Conservation (phyloP, 768 basidiomycete genomes). For the Russula foetens region DNA sequence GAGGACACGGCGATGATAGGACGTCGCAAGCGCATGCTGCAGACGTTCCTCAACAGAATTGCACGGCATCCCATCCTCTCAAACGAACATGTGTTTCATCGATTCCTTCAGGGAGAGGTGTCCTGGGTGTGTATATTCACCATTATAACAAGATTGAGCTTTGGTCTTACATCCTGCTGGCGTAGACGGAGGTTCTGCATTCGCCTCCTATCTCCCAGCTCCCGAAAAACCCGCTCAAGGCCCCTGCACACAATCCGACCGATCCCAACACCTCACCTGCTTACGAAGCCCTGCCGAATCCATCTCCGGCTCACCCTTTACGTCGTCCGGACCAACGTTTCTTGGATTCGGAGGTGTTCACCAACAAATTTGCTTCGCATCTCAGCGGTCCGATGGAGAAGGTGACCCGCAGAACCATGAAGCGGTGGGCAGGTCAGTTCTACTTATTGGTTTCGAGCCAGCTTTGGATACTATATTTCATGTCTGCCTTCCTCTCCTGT, state of each 20-base stretch:
- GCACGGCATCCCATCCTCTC: slow-evolving; percentile 91
- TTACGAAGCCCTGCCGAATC: slow-evolving; percentile 82
- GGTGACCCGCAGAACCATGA: slow-evolving; percentile 84
- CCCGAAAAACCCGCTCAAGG: slow-evolving; percentile 93
- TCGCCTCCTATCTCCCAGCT: slow-evolving; percentile 86
- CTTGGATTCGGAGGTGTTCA: slow-evolving; percentile 92
- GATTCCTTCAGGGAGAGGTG: slow-evolving; percentile 91
- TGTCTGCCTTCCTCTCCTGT: neutral
- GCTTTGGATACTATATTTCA: neutral
- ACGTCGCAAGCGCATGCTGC: slow-evolving; percentile 86
- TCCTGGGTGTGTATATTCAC: slow-evolving; percentile 65
- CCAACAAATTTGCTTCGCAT: slow-evolving; percentile 90
- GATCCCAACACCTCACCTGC: slow-evolving; percentile 64
- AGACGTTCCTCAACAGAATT: slow-evolving; percentile 89
- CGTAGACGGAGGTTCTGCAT: slow-evolving; percentile 82
- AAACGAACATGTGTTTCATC: slow-evolving; percentile 92
- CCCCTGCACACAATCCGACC: slow-evolving; percentile 91
- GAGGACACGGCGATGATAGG: slow-evolving; percentile 92
- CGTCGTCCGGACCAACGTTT: slow-evolving; percentile 92
- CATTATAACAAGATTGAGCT: neutral
- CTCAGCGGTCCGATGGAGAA: slow-evolving; percentile 92
- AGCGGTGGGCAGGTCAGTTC: slow-evolving; percentile 84
- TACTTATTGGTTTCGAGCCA: neutral
- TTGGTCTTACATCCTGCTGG: slow-evolving; percentile 1
- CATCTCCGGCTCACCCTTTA: slow-evolving; percentile 82